Base-by-base conservation (phyloP, 2,329 filamentous ascomycete species). In the Elsinoe arachidis region DNA sequence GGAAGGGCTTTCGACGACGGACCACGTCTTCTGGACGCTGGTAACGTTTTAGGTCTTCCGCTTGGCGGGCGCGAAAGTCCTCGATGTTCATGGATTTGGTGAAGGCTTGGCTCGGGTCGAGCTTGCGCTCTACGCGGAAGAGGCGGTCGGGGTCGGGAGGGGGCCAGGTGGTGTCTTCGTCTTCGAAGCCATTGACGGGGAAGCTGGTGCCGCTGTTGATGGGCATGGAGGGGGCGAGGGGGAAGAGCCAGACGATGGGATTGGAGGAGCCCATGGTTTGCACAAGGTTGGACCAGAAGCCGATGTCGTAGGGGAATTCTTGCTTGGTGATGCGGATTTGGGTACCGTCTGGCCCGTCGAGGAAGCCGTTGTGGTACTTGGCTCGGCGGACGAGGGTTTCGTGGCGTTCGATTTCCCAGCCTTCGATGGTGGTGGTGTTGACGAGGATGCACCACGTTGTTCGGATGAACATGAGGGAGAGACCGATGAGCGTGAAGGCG, bases 281-380 rank as follows among this genome's bases (percentile, higher is more conserved):
- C 14, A 79, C 78, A 67, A 92, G 77, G 69, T 95, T 95, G 35
- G 74, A 69, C 73, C 82, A 90, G 64, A 93, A 75, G 52, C 87
- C 87, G 44, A 92, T 73, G 65, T 95, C 88, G 71, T 90, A 93
- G 0, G 88, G 89, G 64, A 90, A 93, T 69, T 92, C 87, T 64
- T 91, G 80, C 55, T 77, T 80, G 58, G 80, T 75, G 43, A 87
- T 78, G 10, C 75, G 72, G 2, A 84, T 61, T 57, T 74, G 73
- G 2, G 70, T 68, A 2, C 83, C 83, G 44, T 83, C 79, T 0
- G 81, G 80, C 0, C 76, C 80, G 35, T 81, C 70, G 44, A 77
- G 71, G 63, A 76, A 81, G 5, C 83, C 83, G 1, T 83, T 82
- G 17, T 81, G 74, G 37, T 71, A 67, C 3, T 72, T 65, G 1